A percentile compares a stretch with the other conserved stretches of the same genome.
These are phyloP conservation scores for Backusella sp. DNA, from an alignment of 192 early-diverging fungal species.

Conservation along the genomic window DNA sequence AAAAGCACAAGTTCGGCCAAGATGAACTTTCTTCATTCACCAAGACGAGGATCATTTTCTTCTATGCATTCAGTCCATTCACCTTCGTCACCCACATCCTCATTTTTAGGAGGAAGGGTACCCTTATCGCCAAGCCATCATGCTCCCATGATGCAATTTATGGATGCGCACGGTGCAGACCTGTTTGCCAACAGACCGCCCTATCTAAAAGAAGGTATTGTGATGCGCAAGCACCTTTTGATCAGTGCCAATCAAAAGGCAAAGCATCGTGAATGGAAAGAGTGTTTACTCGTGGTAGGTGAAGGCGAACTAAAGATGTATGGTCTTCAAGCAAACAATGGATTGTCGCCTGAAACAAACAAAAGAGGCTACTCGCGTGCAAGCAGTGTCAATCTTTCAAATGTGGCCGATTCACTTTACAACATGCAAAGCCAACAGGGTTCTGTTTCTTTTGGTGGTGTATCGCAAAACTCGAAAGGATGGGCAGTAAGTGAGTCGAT, in stretches of 20 bases:
- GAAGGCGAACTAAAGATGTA: conserved; percentile 83
- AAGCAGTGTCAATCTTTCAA: conserved; percentile 25
- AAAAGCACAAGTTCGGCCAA: conserved; percentile 19
- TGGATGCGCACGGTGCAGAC: conserved; percentile 5
- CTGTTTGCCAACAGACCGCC: conserved; percentile 28
- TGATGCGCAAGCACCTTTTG: conserved; percentile 86
- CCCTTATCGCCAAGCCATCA: neutral
- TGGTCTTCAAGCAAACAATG: conserved; percentile 57
- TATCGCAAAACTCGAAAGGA: neutral
- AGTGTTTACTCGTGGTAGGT: conserved; percentile 71
- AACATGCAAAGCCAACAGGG: neutral
- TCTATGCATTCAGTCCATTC: conserved; percentile 22
- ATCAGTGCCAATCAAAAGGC: conserved; percentile 77
- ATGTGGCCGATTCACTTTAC: conserved; percentile 25
- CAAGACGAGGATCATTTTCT: conserved; percentile 25
- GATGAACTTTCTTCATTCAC: neutral
- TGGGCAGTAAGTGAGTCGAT: conserved; percentile 6
- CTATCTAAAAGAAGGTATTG: conserved; percentile 67
- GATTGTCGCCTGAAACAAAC: conserved; percentile 20
- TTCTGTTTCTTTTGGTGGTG: neutral
- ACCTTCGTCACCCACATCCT: neutral
- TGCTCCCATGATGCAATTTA: conserved; percentile 13
- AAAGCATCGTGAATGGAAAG: conserved; percentile 83
- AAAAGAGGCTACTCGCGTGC: conserved; percentile 25
- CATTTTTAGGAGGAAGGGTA: neutral